Conservation (phyloP, 2,329 filamentous ascomycete species). For the Venturiaceae sp. region DNA sequence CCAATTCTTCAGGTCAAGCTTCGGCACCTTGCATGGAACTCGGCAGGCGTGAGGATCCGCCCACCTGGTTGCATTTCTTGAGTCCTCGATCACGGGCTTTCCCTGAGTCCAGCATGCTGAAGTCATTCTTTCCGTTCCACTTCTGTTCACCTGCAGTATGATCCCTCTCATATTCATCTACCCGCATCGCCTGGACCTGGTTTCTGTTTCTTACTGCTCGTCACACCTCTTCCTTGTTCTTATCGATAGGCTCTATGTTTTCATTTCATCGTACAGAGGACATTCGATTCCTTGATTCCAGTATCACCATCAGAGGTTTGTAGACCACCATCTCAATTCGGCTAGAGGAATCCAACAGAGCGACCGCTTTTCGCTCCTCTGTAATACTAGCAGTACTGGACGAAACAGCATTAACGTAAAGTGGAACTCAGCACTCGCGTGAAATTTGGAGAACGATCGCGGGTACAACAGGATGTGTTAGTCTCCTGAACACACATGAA, state of each 20-base stretch:
- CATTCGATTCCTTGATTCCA: background rate
- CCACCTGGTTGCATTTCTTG: background rate
- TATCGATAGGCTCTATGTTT: background rate
- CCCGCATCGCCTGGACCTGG: background rate
- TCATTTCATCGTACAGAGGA: background rate
- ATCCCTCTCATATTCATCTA: background rate
- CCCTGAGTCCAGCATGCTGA: background rate
- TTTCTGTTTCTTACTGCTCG: background rate
- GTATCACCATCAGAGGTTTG: background rate
- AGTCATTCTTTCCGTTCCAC: background rate
- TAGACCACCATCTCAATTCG: background rate
- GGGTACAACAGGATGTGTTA: background rate
- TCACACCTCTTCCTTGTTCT: background rate
- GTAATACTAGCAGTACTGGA: background rate
- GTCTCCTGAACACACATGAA: too few species aligned
- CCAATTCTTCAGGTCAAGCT: background rate
- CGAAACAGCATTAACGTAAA: background rate
- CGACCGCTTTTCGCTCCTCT: background rate
- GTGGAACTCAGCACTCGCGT: background rate
- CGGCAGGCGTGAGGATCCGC: background rate
- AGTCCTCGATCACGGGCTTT: background rate
- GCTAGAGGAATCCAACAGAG: background rate
- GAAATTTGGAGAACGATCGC: background rate
- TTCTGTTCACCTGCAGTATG: background rate
- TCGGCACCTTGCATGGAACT: background rate